Percentiles rank a stretch among this genome's conserved stretches.
These are phyloP conservation scores for Alternaria metachromatica DNA, from an alignment of 2,329 filamentous ascomycete species.

Conservation along the genomic window DNA sequence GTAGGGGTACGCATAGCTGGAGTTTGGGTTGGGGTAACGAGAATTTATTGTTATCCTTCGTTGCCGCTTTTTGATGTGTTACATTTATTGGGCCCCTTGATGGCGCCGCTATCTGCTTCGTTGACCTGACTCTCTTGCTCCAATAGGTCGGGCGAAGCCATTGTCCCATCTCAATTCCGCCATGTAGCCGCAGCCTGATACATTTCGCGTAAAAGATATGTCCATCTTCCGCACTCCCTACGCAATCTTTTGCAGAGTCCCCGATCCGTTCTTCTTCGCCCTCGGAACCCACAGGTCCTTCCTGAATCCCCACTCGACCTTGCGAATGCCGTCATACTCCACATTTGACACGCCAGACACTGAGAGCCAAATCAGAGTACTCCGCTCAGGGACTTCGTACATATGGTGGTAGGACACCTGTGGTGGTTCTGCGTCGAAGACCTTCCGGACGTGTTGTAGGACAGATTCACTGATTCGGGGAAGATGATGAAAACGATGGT, in stretches of 20 bases:
- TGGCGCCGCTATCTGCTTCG: background rate
- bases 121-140: background rate
- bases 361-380: background rate
- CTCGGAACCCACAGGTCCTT: background rate
- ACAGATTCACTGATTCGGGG: too few relatives aligned
- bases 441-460: too few relatives aligned
- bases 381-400: too few relatives aligned
- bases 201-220: background rate
- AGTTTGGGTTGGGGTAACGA: background rate
- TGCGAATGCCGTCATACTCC: background rate
- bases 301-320: background rate
- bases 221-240: rapidly evolving
- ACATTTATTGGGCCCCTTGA: background rate
- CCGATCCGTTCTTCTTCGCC: background rate
- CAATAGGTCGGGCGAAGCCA: rapidly evolving
- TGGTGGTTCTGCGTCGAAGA: too few relatives aligned
- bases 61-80: background rate
- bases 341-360: background rate
- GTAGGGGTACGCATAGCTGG: constrained; percentile 38
- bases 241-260: background rate
- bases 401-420: too few relatives aligned
- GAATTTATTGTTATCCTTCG: background rate
- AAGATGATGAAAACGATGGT: too few relatives aligned
- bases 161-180: background rate
- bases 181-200: background rate